phyloP scores from a whole-genome alignment of 106 monocot species.

The Posidonia australis region DNA sequence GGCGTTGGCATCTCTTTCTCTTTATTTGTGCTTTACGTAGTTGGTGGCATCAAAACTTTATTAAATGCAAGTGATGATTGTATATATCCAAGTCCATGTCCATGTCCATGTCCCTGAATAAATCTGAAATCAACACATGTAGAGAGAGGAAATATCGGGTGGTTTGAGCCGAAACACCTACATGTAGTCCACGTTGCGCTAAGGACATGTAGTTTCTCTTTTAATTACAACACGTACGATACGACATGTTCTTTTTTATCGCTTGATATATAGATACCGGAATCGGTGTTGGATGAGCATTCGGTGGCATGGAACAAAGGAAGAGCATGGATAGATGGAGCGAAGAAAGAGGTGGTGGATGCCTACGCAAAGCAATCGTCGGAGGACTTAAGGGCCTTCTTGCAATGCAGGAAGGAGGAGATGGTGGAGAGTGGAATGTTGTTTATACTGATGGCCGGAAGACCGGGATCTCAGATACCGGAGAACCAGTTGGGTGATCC shows the following conservation, averaged over 20 bases:
- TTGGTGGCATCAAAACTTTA: too few relatives aligned
- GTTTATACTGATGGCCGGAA: slow-evolving; percentile 47
- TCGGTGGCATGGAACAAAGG: slow-evolving; percentile 43
- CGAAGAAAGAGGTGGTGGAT: slow-evolving; percentile 35
- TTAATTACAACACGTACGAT: too few relatives aligned
- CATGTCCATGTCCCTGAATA: too few relatives aligned
- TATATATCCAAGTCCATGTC: too few relatives aligned
- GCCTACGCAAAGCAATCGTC: slow-evolving; percentile 43
- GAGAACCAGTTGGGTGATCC: slow-evolving; percentile 58
- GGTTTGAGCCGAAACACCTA: too few relatives aligned
- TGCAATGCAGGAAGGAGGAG: slow-evolving; percentile 35
- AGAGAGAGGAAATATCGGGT: too few relatives aligned
- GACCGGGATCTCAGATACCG: slow-evolving; percentile 22
- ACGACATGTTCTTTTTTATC: neutral
- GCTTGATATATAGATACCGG: slow-evolving; percentile 31
- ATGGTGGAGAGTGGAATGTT: slow-evolving; percentile 35
- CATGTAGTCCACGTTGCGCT: too few relatives aligned
- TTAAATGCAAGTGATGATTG: too few relatives aligned
- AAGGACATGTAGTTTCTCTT: too few relatives aligned
- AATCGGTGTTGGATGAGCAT: slow-evolving; percentile 26
- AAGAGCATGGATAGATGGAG: slow-evolving; percentile 50
- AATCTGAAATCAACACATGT: too few relatives aligned
- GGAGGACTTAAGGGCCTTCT: slow-evolving; percentile 32
- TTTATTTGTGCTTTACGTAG: too few relatives aligned
- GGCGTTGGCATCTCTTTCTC: too few relatives aligned